A percentile compares a stretch with the other conserved stretches of the same genome.
These are phyloP conservation scores for Leccinum barrowsii DNA, from an alignment of 768 basidiomycete genomes.

Conservation along the genomic window DNA sequence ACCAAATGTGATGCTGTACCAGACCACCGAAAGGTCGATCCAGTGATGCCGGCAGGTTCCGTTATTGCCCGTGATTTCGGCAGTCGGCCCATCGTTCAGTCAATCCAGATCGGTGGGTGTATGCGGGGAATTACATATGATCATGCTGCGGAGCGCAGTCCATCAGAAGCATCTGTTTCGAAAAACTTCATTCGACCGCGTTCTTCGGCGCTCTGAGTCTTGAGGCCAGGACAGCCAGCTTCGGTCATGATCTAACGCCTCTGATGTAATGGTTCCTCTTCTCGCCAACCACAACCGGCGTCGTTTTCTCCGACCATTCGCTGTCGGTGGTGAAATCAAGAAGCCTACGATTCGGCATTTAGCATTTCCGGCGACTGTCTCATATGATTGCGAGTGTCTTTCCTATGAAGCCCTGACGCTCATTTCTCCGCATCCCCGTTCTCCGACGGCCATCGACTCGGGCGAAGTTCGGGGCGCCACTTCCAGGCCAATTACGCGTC, in stretches of 20 bases:
- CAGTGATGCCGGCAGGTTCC: neutral
- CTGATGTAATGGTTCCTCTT: neutral
- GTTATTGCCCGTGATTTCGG: neutral
- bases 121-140: neutral
- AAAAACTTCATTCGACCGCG: neutral
- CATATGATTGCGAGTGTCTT: neutral
- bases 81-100: neutral
- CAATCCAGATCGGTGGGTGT: neutral
- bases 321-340: neutral
- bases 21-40: neutral
- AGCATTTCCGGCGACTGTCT: conserved; percentile 4
- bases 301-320: conserved; percentile 5
- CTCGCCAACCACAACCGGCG: conserved; percentile 5
- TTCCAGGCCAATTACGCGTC: neutral
- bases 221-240: neutral
- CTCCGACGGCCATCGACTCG: neutral
- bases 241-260: neutral
- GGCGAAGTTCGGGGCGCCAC: neutral
- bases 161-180: neutral
- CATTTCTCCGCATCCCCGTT: neutral
- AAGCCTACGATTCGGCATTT: conserved; percentile 6
- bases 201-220: neutral
- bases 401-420: too few species aligned
- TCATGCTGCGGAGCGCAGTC: neutral
- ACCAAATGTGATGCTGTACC: neutral